phyloP scores from a whole-genome alignment of 495 filamentous ascomycete species.

The Penicillium mononematosum region DNA sequence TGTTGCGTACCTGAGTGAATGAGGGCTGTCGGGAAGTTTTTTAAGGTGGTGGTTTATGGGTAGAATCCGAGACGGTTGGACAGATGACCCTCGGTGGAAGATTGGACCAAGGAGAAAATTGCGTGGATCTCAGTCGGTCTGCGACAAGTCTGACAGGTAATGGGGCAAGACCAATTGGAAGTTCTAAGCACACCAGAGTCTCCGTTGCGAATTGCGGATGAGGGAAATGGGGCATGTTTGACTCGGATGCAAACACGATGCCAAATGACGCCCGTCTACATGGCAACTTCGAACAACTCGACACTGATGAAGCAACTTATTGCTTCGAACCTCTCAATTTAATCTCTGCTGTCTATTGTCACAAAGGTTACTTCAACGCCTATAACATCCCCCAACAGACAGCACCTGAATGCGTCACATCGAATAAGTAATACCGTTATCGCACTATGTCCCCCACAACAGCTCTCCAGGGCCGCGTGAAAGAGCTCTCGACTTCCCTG shows the following conservation, averaged over 20 bases:
- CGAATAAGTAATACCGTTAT: conserved; percentile 3
- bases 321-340: background rate
- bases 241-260: conserved; percentile 39
- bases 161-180: conserved; percentile 10
- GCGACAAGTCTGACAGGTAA: background rate
- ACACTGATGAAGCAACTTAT: background rate
- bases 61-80: background rate
- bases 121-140: background rate
- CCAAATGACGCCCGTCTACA: conserved; percentile 21
- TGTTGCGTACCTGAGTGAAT: conserved; percentile 19
- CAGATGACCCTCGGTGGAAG: background rate
- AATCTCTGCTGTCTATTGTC: background rate
- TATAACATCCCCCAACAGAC: background rate
- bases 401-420: background rate
- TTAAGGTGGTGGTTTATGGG: conserved; percentile 12
- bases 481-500: conserved; percentile 65
- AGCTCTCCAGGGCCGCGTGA: conserved; percentile 62
- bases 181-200: background rate
- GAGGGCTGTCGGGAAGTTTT: conserved; percentile 24
- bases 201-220: conserved; percentile 18
- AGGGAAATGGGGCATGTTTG: conserved; percentile 32
- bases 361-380: background rate
- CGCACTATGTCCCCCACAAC: conserved; percentile 54
- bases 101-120: background rate
- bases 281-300: conserved; percentile 15